Conservation (phyloP, 306 rosid species). For the Rosa lucieae region DNA sequence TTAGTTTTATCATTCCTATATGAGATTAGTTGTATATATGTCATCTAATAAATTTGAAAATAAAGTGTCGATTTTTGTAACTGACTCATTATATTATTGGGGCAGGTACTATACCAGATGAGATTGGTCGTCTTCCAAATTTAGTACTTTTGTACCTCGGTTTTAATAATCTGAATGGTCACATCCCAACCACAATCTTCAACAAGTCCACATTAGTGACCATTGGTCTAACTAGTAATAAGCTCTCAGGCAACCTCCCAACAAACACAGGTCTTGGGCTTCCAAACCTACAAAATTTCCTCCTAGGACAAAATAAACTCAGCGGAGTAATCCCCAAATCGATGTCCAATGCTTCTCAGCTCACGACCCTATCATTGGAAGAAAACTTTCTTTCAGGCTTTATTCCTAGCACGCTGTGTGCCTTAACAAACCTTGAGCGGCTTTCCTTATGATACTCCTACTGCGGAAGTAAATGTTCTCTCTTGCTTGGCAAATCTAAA, state of each 20-base stretch:
- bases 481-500: neutral
- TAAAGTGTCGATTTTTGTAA: too few relatives aligned
- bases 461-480: neutral
- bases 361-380: fast-evolving
- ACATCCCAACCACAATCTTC: neutral
- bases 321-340: neutral
- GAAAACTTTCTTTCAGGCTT: too few relatives aligned
- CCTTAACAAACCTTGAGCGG: neutral
- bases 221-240: too few relatives aligned
- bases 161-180: neutral
- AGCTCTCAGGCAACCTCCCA: neutral
- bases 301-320: too few relatives aligned
- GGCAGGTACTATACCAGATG: neutral
- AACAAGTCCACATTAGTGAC: neutral
- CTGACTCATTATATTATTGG: neutral
- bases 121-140: neutral
- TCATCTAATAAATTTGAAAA: too few relatives aligned
- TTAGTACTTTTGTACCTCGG: fast-evolving
- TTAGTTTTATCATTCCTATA: neutral
- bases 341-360: neutral
- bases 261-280: neutral
- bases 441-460: neutral
- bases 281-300: neutral
- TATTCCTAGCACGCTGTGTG: neutral
- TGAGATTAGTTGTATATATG: neutral